phyloP scores from a whole-genome alignment of 2,329 filamentous ascomycete genomes.

The Nemania sp. region DNA sequence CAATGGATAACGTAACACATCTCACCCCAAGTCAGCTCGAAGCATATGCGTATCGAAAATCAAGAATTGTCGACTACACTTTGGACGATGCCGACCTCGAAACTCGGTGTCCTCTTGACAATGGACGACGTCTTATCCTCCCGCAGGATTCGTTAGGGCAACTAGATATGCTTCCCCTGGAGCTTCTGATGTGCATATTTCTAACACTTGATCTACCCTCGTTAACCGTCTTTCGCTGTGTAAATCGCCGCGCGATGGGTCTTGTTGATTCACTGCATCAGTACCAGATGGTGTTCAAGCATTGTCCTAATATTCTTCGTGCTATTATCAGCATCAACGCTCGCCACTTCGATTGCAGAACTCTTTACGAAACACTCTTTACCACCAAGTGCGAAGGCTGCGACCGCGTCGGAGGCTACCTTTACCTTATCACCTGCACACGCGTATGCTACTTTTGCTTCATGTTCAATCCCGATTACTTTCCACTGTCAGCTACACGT shows the following conservation, averaged over 20 bases:
- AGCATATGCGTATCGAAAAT: constrained; percentile 9
- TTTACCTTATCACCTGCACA: constrained; percentile 46
- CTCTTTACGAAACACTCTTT: constrained; percentile 42
- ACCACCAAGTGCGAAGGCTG: constrained; percentile 42
- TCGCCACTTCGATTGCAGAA: constrained; percentile 36
- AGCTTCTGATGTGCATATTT: constrained; percentile 25
- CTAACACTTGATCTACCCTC: constrained; percentile 25
- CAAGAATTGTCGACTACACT: constrained; percentile 14
- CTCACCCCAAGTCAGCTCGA: not conserved
- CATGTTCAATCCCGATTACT: constrained; percentile 36
- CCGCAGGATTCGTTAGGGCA: constrained; percentile 12
- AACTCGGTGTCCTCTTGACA: constrained; percentile 16
- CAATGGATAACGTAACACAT: not conserved
- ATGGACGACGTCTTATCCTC: constrained; percentile 3
- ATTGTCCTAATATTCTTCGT: constrained; percentile 41
- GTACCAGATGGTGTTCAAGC: constrained; percentile 37
- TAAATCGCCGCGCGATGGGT: constrained; percentile 38
- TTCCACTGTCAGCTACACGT: constrained; percentile 33
- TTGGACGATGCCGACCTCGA: constrained; percentile 17
- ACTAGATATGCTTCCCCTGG: constrained; percentile 27
- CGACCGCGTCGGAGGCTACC: constrained; percentile 44
- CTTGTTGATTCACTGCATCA: constrained; percentile 44
- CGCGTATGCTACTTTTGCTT: constrained; percentile 48
- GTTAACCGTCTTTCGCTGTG: constrained; percentile 26
- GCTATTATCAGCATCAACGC: constrained; percentile 43